Evolutionary conservation across 352 stramenopile species (phyloP).

Genomic region (Globisporangium alternatum): DNA sequence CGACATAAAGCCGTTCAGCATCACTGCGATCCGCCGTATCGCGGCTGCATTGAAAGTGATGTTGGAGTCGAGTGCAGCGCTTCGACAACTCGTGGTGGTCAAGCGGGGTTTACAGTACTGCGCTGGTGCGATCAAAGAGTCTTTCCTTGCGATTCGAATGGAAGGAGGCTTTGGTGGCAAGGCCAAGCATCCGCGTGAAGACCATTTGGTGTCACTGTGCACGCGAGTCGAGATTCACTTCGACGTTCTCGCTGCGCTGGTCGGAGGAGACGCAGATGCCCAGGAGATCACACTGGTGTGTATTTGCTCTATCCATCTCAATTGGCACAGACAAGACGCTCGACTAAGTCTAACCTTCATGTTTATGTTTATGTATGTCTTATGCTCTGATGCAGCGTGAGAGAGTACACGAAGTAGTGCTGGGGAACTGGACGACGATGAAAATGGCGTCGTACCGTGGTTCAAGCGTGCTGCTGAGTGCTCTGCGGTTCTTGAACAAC

Average conservation of each 20-base stretch:
- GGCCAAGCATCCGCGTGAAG: conserved; percentile 25
- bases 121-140: conserved; percentile 34
- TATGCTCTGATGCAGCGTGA: conserved; percentile 25
- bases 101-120: conserved; percentile 38
- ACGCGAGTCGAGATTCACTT: conserved; percentile 43
- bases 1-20: neutral
- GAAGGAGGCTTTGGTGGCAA: conserved; percentile 47
- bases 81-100: conserved; percentile 28
- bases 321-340: neutral
- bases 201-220: conserved; percentile 36
- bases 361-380: neutral
- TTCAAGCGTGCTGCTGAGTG: conserved; percentile 38
- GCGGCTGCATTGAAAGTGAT: conserved; percentile 37
- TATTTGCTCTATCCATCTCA: conserved; percentile 5
- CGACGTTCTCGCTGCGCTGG: conserved; percentile 42
- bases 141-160: conserved; percentile 45
- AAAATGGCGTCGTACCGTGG: conserved; percentile 37
- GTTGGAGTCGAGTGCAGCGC: conserved; percentile 26
- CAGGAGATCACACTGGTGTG: conserved; percentile 38
- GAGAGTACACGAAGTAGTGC: conserved; percentile 30
- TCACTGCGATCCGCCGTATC: conserved; percentile 18
- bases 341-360: conserved; percentile 2
- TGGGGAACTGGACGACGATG: conserved; percentile 60
- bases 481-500: conserved; percentile 47
- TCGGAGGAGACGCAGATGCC: conserved; percentile 32